Percentiles rank a stretch among this genome's conserved stretches.
Evolutionary conservation across 805 yeast genomes (phyloP).

Genomic region (Alloascoidea hylecoeti): DNA sequence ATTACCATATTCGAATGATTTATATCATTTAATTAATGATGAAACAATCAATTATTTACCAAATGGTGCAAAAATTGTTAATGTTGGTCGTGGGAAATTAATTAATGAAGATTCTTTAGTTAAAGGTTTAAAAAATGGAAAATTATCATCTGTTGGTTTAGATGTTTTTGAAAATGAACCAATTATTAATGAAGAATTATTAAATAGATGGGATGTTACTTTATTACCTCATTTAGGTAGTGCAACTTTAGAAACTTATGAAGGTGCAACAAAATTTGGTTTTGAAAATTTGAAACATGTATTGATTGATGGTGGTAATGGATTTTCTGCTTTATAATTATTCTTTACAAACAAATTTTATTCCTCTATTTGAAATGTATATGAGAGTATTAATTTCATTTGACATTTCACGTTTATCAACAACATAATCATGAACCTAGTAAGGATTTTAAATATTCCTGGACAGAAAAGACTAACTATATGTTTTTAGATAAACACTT

Average conservation of each 20-base stretch:
- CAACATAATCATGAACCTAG: no score
- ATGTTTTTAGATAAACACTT: no score
- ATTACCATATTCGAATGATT: slow-evolving; percentile 49
- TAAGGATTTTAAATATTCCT: no score
- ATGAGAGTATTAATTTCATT: no score
- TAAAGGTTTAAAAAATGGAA: slow-evolving; percentile 42
- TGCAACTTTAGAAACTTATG: slow-evolving; percentile 24
- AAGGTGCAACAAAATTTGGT: slow-evolving; percentile 30
- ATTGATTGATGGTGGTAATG: slow-evolving; percentile 23
- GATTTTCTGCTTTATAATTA: slow-evolving; percentile 20
- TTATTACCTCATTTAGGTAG: slow-evolving; percentile 66
- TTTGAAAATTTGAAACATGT: slow-evolving; percentile 38
- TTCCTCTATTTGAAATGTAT: no score
- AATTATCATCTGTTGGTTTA: slow-evolving; percentile 50
- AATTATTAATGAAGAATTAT: slow-evolving; percentile 29
- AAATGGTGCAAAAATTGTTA: slow-evolving; percentile 47
- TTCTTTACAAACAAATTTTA: not conserved
- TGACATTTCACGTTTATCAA: no score
- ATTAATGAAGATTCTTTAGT: slow-evolving; percentile 56
- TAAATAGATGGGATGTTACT: slow-evolving; percentile 45
- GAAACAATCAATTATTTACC: slow-evolving; percentile 30
- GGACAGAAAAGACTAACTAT: no score
- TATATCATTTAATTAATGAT: slow-evolving; percentile 38
- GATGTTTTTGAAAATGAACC: slow-evolving; percentile 67
- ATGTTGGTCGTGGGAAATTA: slow-evolving; percentile 64